Percentiles rank a stretch among this genome's conserved stretches.
Conservation (phyloP, 1,139 yeast species). For the Taphrina sp. region DNA sequence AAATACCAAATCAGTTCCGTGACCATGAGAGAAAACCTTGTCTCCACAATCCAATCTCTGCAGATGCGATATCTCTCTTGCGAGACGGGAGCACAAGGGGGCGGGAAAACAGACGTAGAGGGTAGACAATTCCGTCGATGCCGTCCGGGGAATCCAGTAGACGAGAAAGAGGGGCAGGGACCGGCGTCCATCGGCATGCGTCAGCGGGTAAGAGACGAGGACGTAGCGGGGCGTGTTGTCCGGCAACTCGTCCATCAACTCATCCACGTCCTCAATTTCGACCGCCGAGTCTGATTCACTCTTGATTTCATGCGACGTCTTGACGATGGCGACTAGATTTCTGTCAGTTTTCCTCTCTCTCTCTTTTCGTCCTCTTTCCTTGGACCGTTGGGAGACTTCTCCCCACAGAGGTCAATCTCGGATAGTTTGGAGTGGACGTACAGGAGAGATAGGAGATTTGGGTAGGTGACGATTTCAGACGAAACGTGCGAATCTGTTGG, state of each 20-base stretch:
- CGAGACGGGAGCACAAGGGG: no score
- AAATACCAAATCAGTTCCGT: no score
- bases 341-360: neutral
- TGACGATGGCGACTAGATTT: conserved; percentile 16
- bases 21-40: no score
- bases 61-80: no score
- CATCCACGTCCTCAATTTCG: conserved; percentile 53
- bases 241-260: conserved; percentile 71
- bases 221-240: conserved; percentile 77
- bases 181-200: conserved; percentile 54
- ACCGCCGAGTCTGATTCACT: conserved; percentile 2
- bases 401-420: neutral
- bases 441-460: conserved; percentile 19
- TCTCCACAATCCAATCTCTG: no score
- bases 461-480: conserved; percentile 4
- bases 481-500: conserved; percentile 16
- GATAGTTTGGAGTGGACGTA: neutral
- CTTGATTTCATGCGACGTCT: conserved; percentile 23
- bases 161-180: conserved; percentile 71
- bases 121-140: conserved; percentile 77
- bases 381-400: neutral
- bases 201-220: conserved; percentile 71
- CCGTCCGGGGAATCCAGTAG: conserved; percentile 83
- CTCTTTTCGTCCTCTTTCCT: no score
- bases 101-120: conserved; percentile 41